Percentiles rank a stretch among this genome's conserved stretches.
Conservation (phyloP, 495 filamentous ascomycete species). For the Aspergillus incahuasiensis region DNA sequence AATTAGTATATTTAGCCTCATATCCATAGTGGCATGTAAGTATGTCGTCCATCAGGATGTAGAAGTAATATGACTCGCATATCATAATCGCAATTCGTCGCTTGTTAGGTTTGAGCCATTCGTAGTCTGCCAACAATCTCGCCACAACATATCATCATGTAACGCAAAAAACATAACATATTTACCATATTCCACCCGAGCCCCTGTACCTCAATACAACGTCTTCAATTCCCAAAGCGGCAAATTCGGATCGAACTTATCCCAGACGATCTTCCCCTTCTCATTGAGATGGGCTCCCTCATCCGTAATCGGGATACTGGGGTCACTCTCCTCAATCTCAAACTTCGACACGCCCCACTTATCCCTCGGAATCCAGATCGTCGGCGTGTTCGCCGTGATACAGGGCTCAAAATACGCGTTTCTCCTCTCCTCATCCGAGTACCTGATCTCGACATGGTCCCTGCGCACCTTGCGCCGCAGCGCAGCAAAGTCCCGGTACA, state of each 20-base stretch:
- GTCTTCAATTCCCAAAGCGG: conserved; percentile 38
- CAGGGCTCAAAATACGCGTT: conserved; percentile 66
- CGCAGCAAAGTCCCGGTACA: conserved; percentile 63
- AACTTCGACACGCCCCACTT: conserved; percentile 57
- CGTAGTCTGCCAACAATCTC: too few species aligned
- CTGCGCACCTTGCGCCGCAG: conserved; percentile 67
- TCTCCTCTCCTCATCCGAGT: conserved; percentile 50
- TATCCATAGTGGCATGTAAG: too few species aligned
- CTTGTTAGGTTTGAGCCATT: too few species aligned
- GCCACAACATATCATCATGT: too few species aligned
- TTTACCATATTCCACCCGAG: neutral
- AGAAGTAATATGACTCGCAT: too few species aligned
- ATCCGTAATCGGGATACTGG: conserved; percentile 54
- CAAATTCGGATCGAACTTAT: conserved; percentile 41
- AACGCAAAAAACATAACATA: too few species aligned
- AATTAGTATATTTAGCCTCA: too few species aligned
- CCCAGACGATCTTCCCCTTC: conserved; percentile 57
- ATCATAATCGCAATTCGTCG: too few species aligned
- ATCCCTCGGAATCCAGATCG: conserved; percentile 68
- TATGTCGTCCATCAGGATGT: too few species aligned
- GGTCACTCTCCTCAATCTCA: conserved; percentile 56
- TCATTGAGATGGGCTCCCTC: conserved; percentile 61
- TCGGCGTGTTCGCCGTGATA: conserved; percentile 53
- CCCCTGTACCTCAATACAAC: conserved; percentile 34
- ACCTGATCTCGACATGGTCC: conserved; percentile 45